phyloP scores from a whole-genome alignment of 1,139 yeast species.

The Scheffersomyces illinoinensis region DNA sequence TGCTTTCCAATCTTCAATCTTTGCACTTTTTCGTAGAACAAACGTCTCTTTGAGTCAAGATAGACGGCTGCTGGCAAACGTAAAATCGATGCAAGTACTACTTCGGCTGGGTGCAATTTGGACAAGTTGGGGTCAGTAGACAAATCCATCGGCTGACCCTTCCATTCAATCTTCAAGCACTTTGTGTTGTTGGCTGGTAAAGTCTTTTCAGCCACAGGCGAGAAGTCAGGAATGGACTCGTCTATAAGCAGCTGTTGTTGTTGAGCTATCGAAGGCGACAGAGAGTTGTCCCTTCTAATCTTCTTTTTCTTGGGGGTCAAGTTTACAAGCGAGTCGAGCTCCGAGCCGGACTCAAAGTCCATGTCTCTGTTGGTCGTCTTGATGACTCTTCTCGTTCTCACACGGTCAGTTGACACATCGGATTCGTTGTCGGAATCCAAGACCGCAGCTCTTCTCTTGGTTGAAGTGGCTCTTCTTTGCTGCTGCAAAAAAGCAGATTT shows the following conservation, averaged over 20 bases:
- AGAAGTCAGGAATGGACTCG: constrained; percentile 66
- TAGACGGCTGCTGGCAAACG: constrained; percentile 86
- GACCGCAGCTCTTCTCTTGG: constrained; percentile 16
- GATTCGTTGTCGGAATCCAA: constrained; percentile 30
- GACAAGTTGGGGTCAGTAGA: constrained; percentile 69
- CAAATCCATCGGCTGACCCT: constrained; percentile 95
- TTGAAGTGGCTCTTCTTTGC: constrained; percentile 12
- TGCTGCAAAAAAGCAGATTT: constrained; percentile 1
- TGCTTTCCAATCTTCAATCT: constrained; percentile 75
- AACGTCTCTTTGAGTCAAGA: constrained; percentile 86
- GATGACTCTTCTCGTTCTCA: constrained; percentile 60
- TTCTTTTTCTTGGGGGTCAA: constrained; percentile 21
- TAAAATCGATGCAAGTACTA: constrained; percentile 82
- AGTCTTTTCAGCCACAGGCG: constrained; percentile 61
- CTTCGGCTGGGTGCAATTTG: constrained; percentile 88
- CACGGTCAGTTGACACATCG: constrained; percentile 34
- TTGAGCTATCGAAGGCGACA: constrained; percentile 31
- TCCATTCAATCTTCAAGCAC: constrained; percentile 91
- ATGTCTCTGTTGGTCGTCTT: constrained; percentile 19
- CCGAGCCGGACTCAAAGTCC: constrained; percentile 6
- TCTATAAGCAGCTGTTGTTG: constrained; percentile 54
- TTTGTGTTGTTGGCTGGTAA: constrained; percentile 67
- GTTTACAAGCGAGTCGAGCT: constrained; percentile 15
- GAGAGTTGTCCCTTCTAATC: constrained; percentile 23
- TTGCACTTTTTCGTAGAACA: constrained; percentile 84